A percentile compares a stretch with the other conserved stretches of the same genome.
Conservation (phyloP, 2,329 filamentous ascomycete species). For the Dactylellina cionopaga region DNA sequence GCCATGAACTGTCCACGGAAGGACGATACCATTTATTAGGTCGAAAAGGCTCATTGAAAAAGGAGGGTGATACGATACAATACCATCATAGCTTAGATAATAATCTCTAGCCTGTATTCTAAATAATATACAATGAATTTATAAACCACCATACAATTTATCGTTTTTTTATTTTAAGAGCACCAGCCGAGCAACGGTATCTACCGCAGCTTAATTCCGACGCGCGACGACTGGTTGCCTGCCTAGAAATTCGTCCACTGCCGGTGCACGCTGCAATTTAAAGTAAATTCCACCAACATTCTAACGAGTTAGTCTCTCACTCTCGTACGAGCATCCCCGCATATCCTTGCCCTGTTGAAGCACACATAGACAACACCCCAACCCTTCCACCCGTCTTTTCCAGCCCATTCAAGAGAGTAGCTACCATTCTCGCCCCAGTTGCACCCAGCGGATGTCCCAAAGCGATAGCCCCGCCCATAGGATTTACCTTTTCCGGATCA, state of each 20-base stretch:
- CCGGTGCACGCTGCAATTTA: slow-evolving; percentile 5
- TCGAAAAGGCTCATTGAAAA: too few relatives aligned
- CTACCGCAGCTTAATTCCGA: slow-evolving; percentile 23
- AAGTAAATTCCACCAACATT: neutral
- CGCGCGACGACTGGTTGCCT: slow-evolving; percentile 22
- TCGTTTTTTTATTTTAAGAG: too few relatives aligned
- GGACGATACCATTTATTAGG: neutral
- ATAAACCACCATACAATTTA: neutral
- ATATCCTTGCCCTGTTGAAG: slow-evolving; percentile 84
- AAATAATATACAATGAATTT: neutral
- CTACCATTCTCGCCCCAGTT: slow-evolving; percentile 82
- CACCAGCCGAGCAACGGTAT: too few relatives aligned
- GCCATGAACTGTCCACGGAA: neutral
- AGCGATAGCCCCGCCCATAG: slow-evolving; percentile 93
- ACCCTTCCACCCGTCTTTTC: slow-evolving; percentile 74
- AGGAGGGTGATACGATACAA: too few relatives aligned
- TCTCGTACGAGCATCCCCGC: slow-evolving; percentile 74
- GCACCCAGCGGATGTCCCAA: slow-evolving; percentile 90
- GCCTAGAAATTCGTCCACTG: slow-evolving; percentile 10
- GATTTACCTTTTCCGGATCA: slow-evolving; percentile 78
- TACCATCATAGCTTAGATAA: slow-evolving; percentile 15
- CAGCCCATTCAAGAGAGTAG: slow-evolving; percentile 77
- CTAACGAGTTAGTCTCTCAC: slow-evolving; percentile 59
- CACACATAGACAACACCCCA: slow-evolving; percentile 91
- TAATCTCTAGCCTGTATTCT: slow-evolving; percentile 15